Conservation (phyloP, 495 filamentous ascomycete species). For the Parathielavia appendiculata region DNA sequence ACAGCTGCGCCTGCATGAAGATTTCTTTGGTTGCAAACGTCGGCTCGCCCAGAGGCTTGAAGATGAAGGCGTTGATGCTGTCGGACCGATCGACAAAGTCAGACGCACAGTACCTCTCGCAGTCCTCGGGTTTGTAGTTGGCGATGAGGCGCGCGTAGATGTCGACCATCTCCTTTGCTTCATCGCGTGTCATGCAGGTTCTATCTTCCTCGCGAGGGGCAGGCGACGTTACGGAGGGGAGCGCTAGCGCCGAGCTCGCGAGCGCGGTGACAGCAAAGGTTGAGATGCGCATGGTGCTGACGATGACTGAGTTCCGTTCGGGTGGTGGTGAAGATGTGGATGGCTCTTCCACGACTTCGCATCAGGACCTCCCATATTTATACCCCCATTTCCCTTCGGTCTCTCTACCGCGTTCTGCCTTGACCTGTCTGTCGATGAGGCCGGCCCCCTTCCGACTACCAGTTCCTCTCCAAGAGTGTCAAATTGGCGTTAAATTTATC, state of each 20-base stretch:
- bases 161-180: constrained; percentile 30
- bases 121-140: constrained; percentile 32
- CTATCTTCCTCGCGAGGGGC: constrained; percentile 14
- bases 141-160: constrained; percentile 32
- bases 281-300: constrained; percentile 28
- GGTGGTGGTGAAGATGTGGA: constrained; percentile 5
- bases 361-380: constrained; percentile 14
- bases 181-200: constrained; percentile 28
- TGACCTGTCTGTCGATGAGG: background rate
- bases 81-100: constrained; percentile 34
- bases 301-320: background rate
- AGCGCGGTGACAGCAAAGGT: constrained; percentile 25
- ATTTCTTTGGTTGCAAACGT: constrained; percentile 36
- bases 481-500: constrained; percentile 28
- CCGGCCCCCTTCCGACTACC: background rate
- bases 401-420: background rate
- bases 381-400: constrained; percentile 2
- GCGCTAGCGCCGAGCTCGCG: constrained; percentile 27
- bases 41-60: constrained; percentile 29
- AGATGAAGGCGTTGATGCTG: constrained; percentile 40
- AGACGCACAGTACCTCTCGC: constrained; percentile 35
- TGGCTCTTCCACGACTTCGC: background rate
- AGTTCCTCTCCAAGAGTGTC: background rate
- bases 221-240: constrained; percentile 21
- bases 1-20: constrained; percentile 34